Conservation (phyloP, 2,329 filamentous ascomycete species). For the Davidsoniella virescens region DNA sequence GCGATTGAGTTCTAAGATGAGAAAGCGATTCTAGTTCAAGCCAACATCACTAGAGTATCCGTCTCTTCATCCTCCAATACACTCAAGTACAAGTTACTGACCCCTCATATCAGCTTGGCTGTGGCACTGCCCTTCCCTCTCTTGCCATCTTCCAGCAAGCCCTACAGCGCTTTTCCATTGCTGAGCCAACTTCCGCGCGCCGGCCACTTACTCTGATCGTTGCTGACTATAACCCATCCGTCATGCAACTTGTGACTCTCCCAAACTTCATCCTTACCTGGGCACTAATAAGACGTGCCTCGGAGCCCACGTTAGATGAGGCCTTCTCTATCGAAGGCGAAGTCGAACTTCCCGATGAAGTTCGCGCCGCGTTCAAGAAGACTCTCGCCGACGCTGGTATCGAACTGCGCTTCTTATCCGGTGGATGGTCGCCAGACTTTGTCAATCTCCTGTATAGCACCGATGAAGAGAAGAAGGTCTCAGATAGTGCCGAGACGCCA, state of each 20-base stretch:
- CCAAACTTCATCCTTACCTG: slow-evolving; percentile 64
- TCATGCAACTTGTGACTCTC: slow-evolving; percentile 61
- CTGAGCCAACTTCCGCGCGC: not conserved
- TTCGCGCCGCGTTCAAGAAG: slow-evolving; percentile 41
- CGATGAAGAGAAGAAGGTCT: slow-evolving; percentile 10
- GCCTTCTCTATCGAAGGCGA: slow-evolving; percentile 37
- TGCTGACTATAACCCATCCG: slow-evolving; percentile 66
- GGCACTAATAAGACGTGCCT: slow-evolving; percentile 33
- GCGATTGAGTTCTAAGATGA: not conserved
- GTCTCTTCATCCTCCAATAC: not conserved
- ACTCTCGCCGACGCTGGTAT: slow-evolving; percentile 36
- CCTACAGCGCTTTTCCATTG: slow-evolving; percentile 14
- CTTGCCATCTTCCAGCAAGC: slow-evolving; percentile 53
- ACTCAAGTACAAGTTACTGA: slow-evolving; percentile 5
- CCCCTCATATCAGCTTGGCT: slow-evolving; percentile 44
- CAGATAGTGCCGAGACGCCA: slow-evolving; percentile 4
- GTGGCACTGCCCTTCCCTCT: slow-evolving; percentile 60
- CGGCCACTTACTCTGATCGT: slow-evolving; percentile 42
- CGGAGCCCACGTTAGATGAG: slow-evolving; percentile 26
- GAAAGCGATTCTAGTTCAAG: not conserved
- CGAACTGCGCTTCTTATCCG: slow-evolving; percentile 51
- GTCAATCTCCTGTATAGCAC: slow-evolving; percentile 36
- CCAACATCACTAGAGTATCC: no score
- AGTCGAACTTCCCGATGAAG: slow-evolving; percentile 42
- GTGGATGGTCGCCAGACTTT: slow-evolving; percentile 55